Conservation (phyloP, 2,329 filamentous ascomycete species). For the Cladophialophora carrionii region DNA sequence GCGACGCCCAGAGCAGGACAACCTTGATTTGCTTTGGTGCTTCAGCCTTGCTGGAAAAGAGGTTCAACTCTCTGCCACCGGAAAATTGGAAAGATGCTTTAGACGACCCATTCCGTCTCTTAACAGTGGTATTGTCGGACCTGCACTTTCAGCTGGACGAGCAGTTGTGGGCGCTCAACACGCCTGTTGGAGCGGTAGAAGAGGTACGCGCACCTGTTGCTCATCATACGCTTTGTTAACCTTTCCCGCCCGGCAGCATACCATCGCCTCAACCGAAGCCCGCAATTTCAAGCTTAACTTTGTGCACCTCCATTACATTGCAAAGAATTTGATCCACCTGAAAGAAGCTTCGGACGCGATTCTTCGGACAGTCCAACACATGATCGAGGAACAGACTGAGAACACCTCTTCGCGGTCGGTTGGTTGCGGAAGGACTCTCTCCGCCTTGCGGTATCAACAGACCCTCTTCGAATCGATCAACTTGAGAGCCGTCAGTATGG, state of each 20-base stretch:
- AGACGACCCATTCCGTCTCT: slow-evolving; percentile 17
- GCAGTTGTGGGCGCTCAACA: slow-evolving; percentile 20
- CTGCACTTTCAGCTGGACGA: slow-evolving; percentile 21
- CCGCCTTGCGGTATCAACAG: slow-evolving; percentile 40
- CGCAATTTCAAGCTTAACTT: slow-evolving; percentile 34
- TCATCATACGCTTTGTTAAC: neutral
- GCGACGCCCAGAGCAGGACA: neutral
- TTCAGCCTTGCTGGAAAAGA: slow-evolving; percentile 1
- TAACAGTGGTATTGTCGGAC: slow-evolving; percentile 19
- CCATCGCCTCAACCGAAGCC: slow-evolving; percentile 4
- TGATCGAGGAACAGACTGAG: slow-evolving; percentile 37
- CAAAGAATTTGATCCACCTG: slow-evolving; percentile 46
- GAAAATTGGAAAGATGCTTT: slow-evolving; percentile 13
- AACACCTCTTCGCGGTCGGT: neutral
- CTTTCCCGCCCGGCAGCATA: neutral
- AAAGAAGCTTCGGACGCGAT: slow-evolving; percentile 44
- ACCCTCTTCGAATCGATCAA: slow-evolving; percentile 44
- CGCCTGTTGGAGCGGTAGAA: slow-evolving; percentile 14
- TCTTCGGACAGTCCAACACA: slow-evolving; percentile 39
- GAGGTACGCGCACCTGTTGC: neutral
- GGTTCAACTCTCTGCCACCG: slow-evolving; percentile 9
- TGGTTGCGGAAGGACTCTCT: slow-evolving; percentile 14
- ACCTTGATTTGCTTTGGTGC: slow-evolving; percentile 24
- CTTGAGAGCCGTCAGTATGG: slow-evolving; percentile 43
- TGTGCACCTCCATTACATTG: slow-evolving; percentile 45